Evolutionary conservation across 2,329 filamentous ascomycete species (phyloP).

Genomic region (Leptographium flavum): DNA sequence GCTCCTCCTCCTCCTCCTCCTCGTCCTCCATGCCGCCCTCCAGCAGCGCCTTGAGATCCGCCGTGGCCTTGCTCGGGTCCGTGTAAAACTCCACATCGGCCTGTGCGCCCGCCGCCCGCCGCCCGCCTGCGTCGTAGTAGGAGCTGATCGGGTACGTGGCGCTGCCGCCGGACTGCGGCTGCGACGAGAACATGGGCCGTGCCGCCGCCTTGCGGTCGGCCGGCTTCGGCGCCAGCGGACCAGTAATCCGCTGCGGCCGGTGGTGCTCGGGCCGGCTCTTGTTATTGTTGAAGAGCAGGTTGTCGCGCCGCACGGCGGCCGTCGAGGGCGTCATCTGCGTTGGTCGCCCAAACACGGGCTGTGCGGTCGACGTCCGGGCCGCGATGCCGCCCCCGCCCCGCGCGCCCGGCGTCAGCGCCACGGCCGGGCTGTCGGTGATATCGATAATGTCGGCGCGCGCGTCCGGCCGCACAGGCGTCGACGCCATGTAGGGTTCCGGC

Average conservation of each 20-base stretch:
- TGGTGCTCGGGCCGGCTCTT: constrained; percentile 41
- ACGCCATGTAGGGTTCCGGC: background rate
- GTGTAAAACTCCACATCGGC: constrained; percentile 35
- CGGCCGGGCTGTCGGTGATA: constrained; percentile 16
- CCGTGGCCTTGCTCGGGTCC: constrained; percentile 56
- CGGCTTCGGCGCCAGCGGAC: constrained; percentile 31
- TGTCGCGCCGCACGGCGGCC: constrained; percentile 39
- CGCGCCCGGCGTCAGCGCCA: background rate
- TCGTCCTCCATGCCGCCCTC: constrained; percentile 71
- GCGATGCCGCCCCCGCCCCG: background rate
- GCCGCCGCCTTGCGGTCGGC: constrained; percentile 32
- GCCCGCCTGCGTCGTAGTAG: constrained; percentile 9
- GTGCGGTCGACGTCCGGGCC: constrained; percentile 8
- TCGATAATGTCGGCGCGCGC: constrained; percentile 18
- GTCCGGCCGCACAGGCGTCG: constrained; percentile 23
- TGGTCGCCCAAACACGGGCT: constrained; percentile 17
- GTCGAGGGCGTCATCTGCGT: constrained; percentile 23
- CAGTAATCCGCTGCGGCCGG: constrained; percentile 31
- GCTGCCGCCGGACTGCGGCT: constrained; percentile 12
- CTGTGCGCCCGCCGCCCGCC: constrained; percentile 1
- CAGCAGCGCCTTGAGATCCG: constrained; percentile 67
- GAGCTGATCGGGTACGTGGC: constrained; percentile 11
- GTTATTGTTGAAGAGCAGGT: constrained; percentile 36
- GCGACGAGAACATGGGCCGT: constrained; percentile 26
- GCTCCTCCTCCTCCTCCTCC: constrained; percentile 37